Conservation (phyloP, 2,329 filamentous ascomycete genomes). For the Penicillium freii region DNA sequence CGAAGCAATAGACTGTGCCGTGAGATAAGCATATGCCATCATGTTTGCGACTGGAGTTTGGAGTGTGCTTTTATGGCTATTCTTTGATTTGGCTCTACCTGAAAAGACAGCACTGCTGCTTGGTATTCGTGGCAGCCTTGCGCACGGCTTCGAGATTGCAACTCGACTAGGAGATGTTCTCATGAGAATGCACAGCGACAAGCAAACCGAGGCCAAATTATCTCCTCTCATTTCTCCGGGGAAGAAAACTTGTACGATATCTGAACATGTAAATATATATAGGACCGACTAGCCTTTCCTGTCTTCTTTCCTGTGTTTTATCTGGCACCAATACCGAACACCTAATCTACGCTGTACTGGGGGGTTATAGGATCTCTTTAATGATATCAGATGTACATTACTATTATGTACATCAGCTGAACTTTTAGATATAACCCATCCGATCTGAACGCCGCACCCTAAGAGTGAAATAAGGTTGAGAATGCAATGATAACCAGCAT, state of each 20-base stretch:
- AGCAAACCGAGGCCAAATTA: not conserved
- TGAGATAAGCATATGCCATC: slow-evolving; percentile 2
- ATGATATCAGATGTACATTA: slow-evolving; percentile 21
- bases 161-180: not conserved
- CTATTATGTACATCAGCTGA: slow-evolving; percentile 13
- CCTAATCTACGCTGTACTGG: not conserved
- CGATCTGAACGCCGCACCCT: slow-evolving; percentile 33
- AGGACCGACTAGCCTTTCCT: not conserved
- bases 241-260: slow-evolving; percentile 14
- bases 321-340: not conserved
- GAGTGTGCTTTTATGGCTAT: slow-evolving; percentile 12
- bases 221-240: slow-evolving; percentile 7
- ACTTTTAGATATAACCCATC: slow-evolving; percentile 27
- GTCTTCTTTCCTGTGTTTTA: not conserved
- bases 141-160: not conserved
- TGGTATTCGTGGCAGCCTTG: not conserved
- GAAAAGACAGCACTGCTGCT: slow-evolving; percentile 10
- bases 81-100: slow-evolving; percentile 1
- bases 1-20: slow-evolving; percentile 17
- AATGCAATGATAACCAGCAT: slow-evolving; percentile 17
- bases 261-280: slow-evolving; percentile 5
- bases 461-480: slow-evolving; percentile 9
- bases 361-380: not conserved
- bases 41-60: slow-evolving; percentile 11
- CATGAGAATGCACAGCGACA: not conserved